Evolutionary conservation across 495 filamentous ascomycete species (phyloP).

Genomic region (Aspergillus hancockii): DNA sequence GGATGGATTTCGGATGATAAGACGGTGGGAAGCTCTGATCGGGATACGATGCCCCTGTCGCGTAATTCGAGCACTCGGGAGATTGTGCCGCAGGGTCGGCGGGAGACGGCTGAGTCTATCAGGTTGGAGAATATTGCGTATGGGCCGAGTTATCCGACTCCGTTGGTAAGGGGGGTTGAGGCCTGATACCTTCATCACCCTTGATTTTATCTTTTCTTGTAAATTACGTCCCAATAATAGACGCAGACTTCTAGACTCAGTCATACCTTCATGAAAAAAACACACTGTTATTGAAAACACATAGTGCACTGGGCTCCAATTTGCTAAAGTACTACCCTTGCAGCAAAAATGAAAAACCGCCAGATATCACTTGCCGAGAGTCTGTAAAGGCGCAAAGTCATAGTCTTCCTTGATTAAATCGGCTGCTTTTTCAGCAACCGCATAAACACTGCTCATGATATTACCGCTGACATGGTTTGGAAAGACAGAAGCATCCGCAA

Average conservation of each 20-base stretch:
- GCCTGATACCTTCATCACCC: background rate
- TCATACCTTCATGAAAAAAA: too few relatives aligned
- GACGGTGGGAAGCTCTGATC: background rate
- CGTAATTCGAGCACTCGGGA: background rate
- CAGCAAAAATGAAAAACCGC: too few relatives aligned
- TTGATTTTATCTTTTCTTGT: background rate
- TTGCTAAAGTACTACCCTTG: too few relatives aligned
- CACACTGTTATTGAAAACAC: too few relatives aligned
- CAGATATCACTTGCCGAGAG: too few relatives aligned
- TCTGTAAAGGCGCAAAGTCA: background rate
- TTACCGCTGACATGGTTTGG: constrained; percentile 52
- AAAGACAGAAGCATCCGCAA: constrained; percentile 57
- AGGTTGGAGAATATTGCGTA: constrained; percentile 5
- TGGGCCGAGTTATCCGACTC: constrained; percentile 4
- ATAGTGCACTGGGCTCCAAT: too few relatives aligned
- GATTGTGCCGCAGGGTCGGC: background rate
- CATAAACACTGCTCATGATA: constrained; percentile 55
- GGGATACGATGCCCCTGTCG: background rate
- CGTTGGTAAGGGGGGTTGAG: background rate
- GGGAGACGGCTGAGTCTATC: constrained; percentile 1
- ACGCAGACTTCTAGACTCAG: too few relatives aligned
- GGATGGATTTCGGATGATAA: background rate
- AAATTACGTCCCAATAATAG: background rate
- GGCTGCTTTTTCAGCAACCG: constrained; percentile 52
- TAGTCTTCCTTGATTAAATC: constrained; percentile 37